phyloP scores from a whole-genome alignment of 225 moss, liverwort and hornwort species.

The Climacium dendroides region DNA sequence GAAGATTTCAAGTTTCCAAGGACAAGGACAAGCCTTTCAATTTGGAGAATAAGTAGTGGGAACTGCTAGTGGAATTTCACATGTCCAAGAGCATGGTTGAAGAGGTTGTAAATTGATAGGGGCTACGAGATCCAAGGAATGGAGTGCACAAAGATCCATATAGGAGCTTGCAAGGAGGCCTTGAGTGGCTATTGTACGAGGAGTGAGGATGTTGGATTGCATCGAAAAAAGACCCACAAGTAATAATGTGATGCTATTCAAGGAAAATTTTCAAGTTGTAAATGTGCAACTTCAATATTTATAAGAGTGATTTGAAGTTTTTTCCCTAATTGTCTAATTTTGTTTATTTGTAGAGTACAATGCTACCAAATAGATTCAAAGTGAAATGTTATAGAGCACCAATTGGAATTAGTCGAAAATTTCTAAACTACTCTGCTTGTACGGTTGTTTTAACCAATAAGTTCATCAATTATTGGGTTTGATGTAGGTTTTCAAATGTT shows the following conservation, averaged over 20 bases:
- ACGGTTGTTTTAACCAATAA: background rate
- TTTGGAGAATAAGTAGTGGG: background rate
- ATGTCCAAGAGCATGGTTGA: rapidly evolving
- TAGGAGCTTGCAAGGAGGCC: background rate
- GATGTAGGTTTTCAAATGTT: background rate
- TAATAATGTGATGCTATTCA: rapidly evolving
- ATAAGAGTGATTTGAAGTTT: background rate
- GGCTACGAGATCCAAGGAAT: background rate
- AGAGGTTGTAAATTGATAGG: rapidly evolving
- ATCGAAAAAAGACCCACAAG: background rate
- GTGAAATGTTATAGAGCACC: background rate
- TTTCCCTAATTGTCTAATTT: background rate
- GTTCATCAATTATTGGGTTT: background rate
- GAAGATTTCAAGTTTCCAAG: background rate
- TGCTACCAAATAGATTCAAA: rapidly evolving
- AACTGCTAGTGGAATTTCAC: too few relatives aligned
- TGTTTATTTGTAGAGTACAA: background rate
- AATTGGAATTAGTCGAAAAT: background rate
- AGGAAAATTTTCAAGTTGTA: rapidly evolving
- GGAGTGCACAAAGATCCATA: background rate
- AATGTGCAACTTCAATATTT: background rate
- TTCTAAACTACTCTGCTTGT: background rate
- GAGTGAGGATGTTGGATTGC: rapidly evolving
- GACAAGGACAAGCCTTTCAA: background rate
- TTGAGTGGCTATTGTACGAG: too few relatives aligned